phyloP scores from a whole-genome alignment of 2,329 filamentous ascomycete genomes.

The Cadophora sp. region DNA sequence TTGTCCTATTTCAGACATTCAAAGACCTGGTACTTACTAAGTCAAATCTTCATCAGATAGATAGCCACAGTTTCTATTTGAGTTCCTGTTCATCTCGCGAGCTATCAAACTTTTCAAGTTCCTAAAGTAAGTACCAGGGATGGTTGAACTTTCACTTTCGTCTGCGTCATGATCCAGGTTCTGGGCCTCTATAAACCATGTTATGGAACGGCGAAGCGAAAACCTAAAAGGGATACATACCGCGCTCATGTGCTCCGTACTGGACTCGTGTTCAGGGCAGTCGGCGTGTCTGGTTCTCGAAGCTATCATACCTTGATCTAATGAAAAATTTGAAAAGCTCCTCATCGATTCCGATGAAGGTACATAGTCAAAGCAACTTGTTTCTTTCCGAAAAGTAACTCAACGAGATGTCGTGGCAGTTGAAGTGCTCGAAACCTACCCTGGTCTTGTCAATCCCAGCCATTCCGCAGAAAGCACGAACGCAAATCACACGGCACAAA shows the following conservation, averaged over 20 bases:
- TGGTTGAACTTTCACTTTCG: background rate
- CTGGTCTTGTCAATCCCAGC: background rate
- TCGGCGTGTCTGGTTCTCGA: background rate
- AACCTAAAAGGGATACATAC: background rate
- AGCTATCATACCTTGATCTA: background rate
- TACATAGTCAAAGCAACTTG: background rate
- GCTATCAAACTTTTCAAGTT: too few relatives aligned
- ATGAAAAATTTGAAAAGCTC: too few relatives aligned
- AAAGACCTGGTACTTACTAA: too few relatives aligned
- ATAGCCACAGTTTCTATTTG: too few relatives aligned
- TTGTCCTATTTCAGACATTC: too few relatives aligned
- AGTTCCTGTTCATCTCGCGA: background rate
- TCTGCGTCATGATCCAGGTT: slow-evolving; percentile 1
- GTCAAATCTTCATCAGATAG: too few relatives aligned
- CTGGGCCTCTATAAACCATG: too few relatives aligned
- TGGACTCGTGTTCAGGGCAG: too few relatives aligned
- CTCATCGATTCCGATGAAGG: background rate
- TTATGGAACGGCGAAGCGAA: background rate
- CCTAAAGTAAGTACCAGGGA: background rate
- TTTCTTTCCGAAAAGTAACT: too few relatives aligned
- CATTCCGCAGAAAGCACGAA: background rate
- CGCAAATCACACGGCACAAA: background rate
- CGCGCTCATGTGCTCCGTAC: too few relatives aligned
- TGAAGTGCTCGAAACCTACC: background rate
- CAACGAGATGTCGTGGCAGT: background rate